These are phyloP conservation scores for Thelonectria blattea DNA, from an alignment of 2,329 filamentous ascomycete genomes.

Conservation along the genomic window DNA sequence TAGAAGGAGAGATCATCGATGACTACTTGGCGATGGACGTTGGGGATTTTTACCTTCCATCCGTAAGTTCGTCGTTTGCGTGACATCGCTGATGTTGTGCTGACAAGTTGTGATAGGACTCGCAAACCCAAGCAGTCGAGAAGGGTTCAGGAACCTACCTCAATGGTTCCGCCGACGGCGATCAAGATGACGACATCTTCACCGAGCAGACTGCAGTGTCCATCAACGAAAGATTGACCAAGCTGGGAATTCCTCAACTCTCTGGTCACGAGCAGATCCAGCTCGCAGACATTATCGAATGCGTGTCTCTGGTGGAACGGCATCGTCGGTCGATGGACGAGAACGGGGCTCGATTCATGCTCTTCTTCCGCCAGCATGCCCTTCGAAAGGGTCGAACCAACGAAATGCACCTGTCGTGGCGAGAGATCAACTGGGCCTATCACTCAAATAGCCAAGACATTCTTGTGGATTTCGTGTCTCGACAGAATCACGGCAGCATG, in stretches of 20 bases:
- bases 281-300: conserved; percentile 83
- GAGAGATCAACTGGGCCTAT: conserved; percentile 86
- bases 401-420: conserved; percentile 72
- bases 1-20: conserved; percentile 80
- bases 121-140: conserved; percentile 27
- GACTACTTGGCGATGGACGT: conserved; percentile 72
- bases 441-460: conserved; percentile 90
- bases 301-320: conserved; percentile 81
- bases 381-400: conserved; percentile 70
- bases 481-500: conserved; percentile 80
- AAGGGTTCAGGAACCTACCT: conserved; percentile 48
- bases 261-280: conserved; percentile 88
- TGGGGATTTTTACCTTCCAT: conserved; percentile 61
- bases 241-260: conserved; percentile 76
- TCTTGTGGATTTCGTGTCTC: conserved; percentile 79
- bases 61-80: conserved; percentile 30
- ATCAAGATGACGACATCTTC: conserved; percentile 67
- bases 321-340: conserved; percentile 89
- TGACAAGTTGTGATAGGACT: conserved; percentile 26
- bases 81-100: neutral
- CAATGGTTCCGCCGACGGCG: conserved; percentile 40
- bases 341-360: conserved; percentile 84
- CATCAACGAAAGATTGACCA: conserved; percentile 79
- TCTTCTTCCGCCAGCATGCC: conserved; percentile 85
- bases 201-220: conserved; percentile 72